Evolutionary conservation across 176 grass and related monocot genomes (phyloP).

Genomic region (maize (Zea mays)): Zm-B73-REFERENCE-NAM-5.0 NC_050101.1:113846001-113846500

Average conservation of each 20-base stretch:
- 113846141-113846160: constrained; percentile 76
- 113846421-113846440: constrained; percentile 58
- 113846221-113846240: constrained; percentile 75
- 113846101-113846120: constrained; percentile 81
- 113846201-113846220: constrained; percentile 82
- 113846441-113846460: too few relatives aligned
- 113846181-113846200: constrained; percentile 97
- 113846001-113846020: constrained; percentile 87
- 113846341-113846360: constrained; percentile 81
- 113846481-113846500: too few relatives aligned
- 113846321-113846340: constrained; percentile 85
- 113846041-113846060: constrained; percentile 58
- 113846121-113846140: constrained; percentile 91
- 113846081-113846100: constrained; percentile 87
- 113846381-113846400: constrained; percentile 82
- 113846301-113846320: constrained; percentile 36
- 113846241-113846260: constrained; percentile 95
- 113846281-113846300: constrained; percentile 35
- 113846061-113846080: constrained; percentile 43
- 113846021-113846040: constrained; percentile 64
- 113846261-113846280: constrained; percentile 74
- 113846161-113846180: constrained; percentile 79
- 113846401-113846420: constrained; percentile 71
- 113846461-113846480: too few relatives aligned
- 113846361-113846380: constrained; percentile 73